Conservation (phyloP, 2,329 filamentous ascomycete genomes). For the Knoxdaviesia capensis region DNA sequence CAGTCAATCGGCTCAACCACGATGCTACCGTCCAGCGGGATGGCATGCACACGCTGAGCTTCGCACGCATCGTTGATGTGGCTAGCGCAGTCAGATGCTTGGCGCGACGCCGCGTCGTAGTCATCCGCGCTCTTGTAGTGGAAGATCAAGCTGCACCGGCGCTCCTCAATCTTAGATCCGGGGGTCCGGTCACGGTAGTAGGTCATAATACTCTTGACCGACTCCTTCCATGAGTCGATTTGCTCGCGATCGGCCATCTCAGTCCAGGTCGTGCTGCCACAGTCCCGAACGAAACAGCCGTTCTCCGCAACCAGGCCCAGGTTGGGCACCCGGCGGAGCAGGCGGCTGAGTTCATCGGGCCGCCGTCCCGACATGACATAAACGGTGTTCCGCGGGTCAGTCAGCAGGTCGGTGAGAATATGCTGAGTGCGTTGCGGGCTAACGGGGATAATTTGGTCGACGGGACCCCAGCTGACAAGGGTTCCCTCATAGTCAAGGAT, state of each 20-base stretch:
- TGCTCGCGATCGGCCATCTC: slow-evolving; percentile 54
- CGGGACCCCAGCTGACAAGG: slow-evolving; percentile 68
- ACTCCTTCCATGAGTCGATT: slow-evolving; percentile 62
- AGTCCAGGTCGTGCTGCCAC: slow-evolving; percentile 49
- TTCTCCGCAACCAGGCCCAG: slow-evolving; percentile 88
- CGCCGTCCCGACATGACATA: slow-evolving; percentile 87
- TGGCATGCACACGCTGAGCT: slow-evolving; percentile 63
- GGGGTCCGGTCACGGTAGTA: slow-evolving; percentile 86
- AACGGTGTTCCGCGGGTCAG: slow-evolving; percentile 64
- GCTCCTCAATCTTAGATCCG: slow-evolving; percentile 71
- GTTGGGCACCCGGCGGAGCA: slow-evolving; percentile 68
- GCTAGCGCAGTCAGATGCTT: slow-evolving; percentile 75
- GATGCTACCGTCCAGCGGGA: slow-evolving; percentile 61
- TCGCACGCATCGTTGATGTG: slow-evolving; percentile 92
- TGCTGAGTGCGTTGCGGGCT: slow-evolving; percentile 70
- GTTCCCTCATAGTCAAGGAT: slow-evolving; percentile 91
- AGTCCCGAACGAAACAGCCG: slow-evolving; percentile 70
- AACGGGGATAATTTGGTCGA: slow-evolving; percentile 65
- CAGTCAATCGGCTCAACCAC: slow-evolving; percentile 71
- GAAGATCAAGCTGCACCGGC: slow-evolving; percentile 58
- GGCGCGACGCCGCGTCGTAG: slow-evolving; percentile 43
- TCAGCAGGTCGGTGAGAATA: slow-evolving; percentile 59
- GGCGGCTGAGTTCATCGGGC: slow-evolving; percentile 68
- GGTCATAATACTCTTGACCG: slow-evolving; percentile 61
- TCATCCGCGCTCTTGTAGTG: slow-evolving; percentile 8